Base-by-base conservation (phyloP, 208 protist genomes). In the Leishmania braziliensis region DNA sequence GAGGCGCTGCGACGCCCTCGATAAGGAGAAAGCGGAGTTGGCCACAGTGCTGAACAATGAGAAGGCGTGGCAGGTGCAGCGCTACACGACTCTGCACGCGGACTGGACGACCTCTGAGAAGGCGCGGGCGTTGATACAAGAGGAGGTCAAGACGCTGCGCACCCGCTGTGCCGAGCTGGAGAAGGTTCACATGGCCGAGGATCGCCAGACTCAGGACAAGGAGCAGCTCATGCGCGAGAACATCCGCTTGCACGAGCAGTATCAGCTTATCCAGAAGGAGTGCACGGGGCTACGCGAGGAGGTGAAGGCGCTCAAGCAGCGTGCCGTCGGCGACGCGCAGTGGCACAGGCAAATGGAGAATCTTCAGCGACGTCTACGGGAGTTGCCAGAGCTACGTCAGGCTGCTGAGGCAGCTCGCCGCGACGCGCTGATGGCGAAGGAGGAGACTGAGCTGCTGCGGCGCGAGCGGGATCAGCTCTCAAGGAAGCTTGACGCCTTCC, bases 181-280 rank as follows among this genome's bases (percentile, higher is more conserved):
- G 78, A 53, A 56, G 0, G 75, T 82, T 53, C 81, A 74, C 39
- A 86, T 88, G 60, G 36, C 76, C 8, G 78, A 84, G 39, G 90
- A 90, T 26, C 88, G 85, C 33, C 68, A 80, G 63, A 87, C 84
- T 20, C 81, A 86, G 69, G 91, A 95, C 80, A 86, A 87, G 54
- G 89, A 93, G 77, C 81, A 83, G 70, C 87, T 95, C n/a, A 89
- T 90, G 88, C 75, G 82, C 20, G 90, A 95, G 72, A 95, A 95
- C 80, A 63, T 87, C 53, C 89, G 88, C 4, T 80, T 97, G 68
- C 92, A 95, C 46, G 88, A 90, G 78, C 88, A 88, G 84, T 90
- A 95, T 84, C 82, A 89, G 62, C 80, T 85, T 51, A 83, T 91
- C 46, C 88, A 93, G 69, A 78, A 77, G 14, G 90, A 96, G 84